Percentiles rank a stretch among this genome's conserved stretches.
Conservation (phyloP, 2,329 filamentous ascomycete species). For the Fusarium luffae region DNA sequence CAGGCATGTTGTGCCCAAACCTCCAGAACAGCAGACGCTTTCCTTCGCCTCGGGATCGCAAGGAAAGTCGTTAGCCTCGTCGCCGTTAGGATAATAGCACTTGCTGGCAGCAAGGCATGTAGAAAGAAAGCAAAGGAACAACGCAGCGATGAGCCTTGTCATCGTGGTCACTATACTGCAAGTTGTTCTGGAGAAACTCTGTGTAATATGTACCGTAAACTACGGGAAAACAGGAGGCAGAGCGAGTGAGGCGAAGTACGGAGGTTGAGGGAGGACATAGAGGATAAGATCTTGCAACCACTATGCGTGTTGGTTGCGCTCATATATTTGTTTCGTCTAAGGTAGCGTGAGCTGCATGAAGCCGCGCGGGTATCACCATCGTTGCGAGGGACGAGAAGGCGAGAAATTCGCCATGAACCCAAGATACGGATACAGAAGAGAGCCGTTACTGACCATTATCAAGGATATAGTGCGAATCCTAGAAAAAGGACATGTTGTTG, state of each 20-base stretch:
- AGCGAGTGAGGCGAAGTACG: background rate
- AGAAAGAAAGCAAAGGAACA: constrained; percentile 13
- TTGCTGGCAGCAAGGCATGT: constrained; percentile 13
- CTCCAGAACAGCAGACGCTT: constrained; percentile 38
- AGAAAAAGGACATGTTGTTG: background rate
- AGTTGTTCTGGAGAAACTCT: background rate
- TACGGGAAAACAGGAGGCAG: background rate
- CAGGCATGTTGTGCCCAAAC: constrained; percentile 34
- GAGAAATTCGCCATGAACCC: background rate
- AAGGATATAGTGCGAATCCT: background rate
- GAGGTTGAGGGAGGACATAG: background rate
- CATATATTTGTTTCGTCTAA: background rate
- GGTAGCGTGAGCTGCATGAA: constrained; percentile 1
- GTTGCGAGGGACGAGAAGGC: background rate
- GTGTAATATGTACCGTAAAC: background rate
- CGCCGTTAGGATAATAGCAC: constrained; percentile 39
- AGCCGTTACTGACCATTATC: background rate
- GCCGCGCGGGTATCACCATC: background rate
- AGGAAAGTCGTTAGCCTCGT: constrained; percentile 24
- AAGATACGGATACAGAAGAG: background rate
- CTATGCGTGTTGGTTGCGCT: background rate
- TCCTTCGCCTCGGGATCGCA: constrained; percentile 35
- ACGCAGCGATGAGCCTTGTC: constrained; percentile 3
- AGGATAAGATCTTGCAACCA: background rate
- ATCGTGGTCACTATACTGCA: constrained; percentile 5